Conservation (phyloP, 1,139 yeast species). For the Diutina catenulata region DNA sequence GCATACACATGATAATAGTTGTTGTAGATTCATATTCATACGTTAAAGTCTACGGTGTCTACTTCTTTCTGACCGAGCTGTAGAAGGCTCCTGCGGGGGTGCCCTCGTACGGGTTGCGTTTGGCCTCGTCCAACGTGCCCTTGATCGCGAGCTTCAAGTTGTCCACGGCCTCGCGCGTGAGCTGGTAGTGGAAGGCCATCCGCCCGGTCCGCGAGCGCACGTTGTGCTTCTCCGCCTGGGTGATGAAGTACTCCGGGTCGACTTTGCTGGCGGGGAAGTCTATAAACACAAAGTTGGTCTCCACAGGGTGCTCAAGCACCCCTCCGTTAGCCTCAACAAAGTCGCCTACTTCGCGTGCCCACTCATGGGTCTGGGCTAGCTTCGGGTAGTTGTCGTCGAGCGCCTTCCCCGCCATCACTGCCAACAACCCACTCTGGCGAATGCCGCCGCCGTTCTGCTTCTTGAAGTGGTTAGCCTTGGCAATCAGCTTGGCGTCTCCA, state of each 20-base stretch:
- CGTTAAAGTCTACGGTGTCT: too few relatives aligned
- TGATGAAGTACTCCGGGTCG: slow-evolving; percentile 8
- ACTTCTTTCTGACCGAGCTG: too few relatives aligned
- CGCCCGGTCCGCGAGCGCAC: slow-evolving; percentile 22
- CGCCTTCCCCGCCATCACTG: slow-evolving; percentile 31
- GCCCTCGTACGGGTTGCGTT: slow-evolving; percentile 16
- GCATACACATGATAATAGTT: too few relatives aligned
- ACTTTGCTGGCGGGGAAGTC: slow-evolving; percentile 22
- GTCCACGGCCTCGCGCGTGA: slow-evolving; percentile 21
- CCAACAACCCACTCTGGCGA: slow-evolving; percentile 32
- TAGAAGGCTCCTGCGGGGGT: too few relatives aligned
- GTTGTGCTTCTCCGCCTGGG: slow-evolving; percentile 13
- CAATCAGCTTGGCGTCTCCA: slow-evolving; percentile 19
- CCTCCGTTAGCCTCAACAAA: slow-evolving; percentile 11
- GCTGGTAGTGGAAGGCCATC: slow-evolving; percentile 29
- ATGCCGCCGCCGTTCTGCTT: slow-evolving; percentile 39
- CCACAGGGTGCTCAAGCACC: slow-evolving; percentile 25
- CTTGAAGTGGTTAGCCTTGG: slow-evolving; percentile 34
- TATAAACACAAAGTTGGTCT: slow-evolving; percentile 31
- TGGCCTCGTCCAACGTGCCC: slow-evolving; percentile 20
- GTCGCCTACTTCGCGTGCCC: slow-evolving; percentile 10
- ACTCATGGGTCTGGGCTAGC: slow-evolving; percentile 11
- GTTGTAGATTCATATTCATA: too few relatives aligned
- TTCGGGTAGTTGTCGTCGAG: slow-evolving; percentile 27
- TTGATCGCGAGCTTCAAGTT: slow-evolving; percentile 18